A percentile compares a stretch with the other conserved stretches of the same genome.
These are phyloP conservation scores for Suillus hirtellus DNA, from an alignment of 768 basidiomycete genomes.

Conservation along the genomic window DNA sequence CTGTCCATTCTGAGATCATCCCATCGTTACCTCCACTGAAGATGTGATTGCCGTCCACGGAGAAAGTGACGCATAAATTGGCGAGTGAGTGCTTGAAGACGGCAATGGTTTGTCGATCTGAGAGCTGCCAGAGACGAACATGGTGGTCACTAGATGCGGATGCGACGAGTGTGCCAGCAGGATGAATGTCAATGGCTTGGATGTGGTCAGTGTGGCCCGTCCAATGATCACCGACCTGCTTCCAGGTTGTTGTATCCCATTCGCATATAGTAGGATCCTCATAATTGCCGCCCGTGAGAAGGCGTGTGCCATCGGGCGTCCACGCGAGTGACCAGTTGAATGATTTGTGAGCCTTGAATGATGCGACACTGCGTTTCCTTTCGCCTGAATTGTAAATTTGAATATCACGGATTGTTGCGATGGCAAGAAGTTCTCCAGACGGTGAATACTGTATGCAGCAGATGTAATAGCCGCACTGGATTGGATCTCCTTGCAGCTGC, in stretches of 20 bases:
- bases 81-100: not conserved
- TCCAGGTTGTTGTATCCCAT: not conserved
- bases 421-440: no score
- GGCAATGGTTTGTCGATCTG: not conserved
- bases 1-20: not conserved
- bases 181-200: not conserved
- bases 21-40: not conserved
- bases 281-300: not conserved
- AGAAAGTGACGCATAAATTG: not conserved
- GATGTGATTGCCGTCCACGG: not conserved
- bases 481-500: no score
- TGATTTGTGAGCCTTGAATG: not conserved
- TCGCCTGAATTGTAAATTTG: not conserved
- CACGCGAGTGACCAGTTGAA: not conserved
- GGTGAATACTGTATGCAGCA: no score
- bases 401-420: not conserved
- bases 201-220: rapidly evolving
- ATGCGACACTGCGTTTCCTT: not conserved
- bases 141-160: not conserved
- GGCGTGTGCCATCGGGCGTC: not conserved
- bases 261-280: not conserved
- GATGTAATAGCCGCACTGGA: no score
- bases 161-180: not conserved
- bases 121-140: not conserved
- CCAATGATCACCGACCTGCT: not conserved